Evolutionary conservation across 148 eudicot genomes (phyloP).

Genomic region (Limonium bicolor): DNA sequence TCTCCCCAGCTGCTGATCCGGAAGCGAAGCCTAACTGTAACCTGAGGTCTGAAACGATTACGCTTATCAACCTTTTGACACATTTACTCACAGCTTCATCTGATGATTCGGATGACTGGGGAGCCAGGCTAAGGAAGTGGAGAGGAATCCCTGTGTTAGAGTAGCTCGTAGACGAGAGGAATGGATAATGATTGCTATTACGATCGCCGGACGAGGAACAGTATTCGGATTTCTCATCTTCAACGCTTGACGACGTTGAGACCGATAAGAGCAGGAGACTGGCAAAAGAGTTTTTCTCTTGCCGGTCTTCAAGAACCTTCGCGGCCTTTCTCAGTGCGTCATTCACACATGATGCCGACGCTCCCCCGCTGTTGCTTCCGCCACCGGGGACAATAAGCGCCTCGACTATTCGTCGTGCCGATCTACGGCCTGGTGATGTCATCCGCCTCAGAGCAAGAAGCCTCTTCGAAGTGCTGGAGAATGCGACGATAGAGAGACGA

Average conservation of each 20-base stretch:
- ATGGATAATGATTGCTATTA: constrained; percentile 65
- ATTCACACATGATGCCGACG: too few species aligned
- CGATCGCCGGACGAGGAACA: constrained; percentile 39
- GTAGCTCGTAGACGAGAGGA: constrained; percentile 20
- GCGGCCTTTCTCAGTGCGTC: constrained; percentile 54
- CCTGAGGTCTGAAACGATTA: constrained; percentile 63
- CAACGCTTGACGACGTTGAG: background rate
- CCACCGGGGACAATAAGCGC: constrained; percentile 41
- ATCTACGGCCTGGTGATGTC: constrained; percentile 60
- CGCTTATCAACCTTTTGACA: constrained; percentile 67
- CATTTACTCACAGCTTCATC: constrained; percentile 60
- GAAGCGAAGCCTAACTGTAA: constrained; percentile 41
- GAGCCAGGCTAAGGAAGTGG: too few species aligned
- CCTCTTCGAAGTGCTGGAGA: constrained; percentile 46
- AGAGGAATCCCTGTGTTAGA: too few species aligned
- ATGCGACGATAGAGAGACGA: constrained; percentile 53
- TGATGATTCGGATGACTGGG: constrained; percentile 19
- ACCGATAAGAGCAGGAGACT: constrained; percentile 39
- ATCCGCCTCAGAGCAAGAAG: constrained; percentile 51
- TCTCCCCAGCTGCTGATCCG: constrained; percentile 67
- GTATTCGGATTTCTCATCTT: constrained; percentile 15
- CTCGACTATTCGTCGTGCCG: constrained; percentile 56
- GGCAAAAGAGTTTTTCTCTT: constrained; percentile 72
- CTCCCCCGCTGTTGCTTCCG: too few species aligned
- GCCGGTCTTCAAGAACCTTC: constrained; percentile 59